Conservation (phyloP, 495 filamentous ascomycete genomes). For the Neurospora hispaniola region DNA sequence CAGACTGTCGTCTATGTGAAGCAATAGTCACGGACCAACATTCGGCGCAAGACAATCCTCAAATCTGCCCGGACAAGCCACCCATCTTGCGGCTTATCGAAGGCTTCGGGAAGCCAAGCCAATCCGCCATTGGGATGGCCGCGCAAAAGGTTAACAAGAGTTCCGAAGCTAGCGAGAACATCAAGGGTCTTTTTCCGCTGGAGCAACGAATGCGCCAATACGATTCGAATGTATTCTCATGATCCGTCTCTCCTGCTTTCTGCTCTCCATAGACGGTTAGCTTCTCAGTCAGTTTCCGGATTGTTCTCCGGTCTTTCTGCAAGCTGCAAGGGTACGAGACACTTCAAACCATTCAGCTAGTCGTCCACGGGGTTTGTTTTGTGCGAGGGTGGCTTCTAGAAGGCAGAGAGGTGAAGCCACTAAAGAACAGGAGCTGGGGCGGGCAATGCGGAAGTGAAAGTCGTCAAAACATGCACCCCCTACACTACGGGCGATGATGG, state of each 20-base stretch:
- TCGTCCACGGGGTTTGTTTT: background rate
- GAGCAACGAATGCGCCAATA: background rate
- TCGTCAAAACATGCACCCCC: background rate
- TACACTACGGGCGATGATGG: background rate
- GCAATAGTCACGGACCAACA: background rate
- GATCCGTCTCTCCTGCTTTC: background rate
- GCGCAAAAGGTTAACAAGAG: background rate
- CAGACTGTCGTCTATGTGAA: background rate
- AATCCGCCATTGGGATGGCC: background rate
- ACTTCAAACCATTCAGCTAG: background rate
- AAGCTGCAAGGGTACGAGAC: background rate
- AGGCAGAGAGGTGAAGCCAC: background rate
- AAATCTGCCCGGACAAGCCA: background rate
- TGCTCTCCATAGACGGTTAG: background rate
- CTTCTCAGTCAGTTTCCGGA: background rate
- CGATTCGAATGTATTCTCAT: background rate
- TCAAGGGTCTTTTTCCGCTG: background rate
- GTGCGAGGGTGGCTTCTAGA: background rate
- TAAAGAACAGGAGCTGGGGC: background rate
- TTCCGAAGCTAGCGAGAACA: background rate
- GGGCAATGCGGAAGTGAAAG: background rate
- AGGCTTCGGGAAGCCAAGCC: background rate
- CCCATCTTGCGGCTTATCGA: background rate
- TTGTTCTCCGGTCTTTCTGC: background rate
- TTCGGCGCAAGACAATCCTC: background rate